Conservation (phyloP, 1,284 basidiomycete genomes). For the Malassezia arunalokei region DNA sequence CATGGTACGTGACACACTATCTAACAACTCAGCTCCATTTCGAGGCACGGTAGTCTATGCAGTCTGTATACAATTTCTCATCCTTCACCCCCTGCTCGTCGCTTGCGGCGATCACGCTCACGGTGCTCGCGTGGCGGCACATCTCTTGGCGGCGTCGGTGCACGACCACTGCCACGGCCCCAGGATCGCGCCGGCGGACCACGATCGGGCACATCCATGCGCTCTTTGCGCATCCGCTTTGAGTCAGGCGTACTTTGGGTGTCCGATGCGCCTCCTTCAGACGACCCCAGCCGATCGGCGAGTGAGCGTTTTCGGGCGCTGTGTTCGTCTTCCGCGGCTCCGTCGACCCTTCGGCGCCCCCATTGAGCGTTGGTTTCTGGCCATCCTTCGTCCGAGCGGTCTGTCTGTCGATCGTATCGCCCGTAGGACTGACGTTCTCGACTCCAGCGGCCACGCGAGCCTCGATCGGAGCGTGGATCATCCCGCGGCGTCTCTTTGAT, state of each 20-base stretch:
- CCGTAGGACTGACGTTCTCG: not conserved
- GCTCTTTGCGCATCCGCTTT: constrained; percentile 10
- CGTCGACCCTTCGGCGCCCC: constrained; percentile 6
- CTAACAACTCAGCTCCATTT: constrained; percentile 18
- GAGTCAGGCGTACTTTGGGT: constrained; percentile 2
- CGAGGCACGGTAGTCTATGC: constrained; percentile 17
- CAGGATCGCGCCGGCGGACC: constrained; percentile 2
- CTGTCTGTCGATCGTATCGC: not conserved
- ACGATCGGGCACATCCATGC: not conserved
- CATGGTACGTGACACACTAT: constrained; percentile 56
- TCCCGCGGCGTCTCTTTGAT: not conserved
- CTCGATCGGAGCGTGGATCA: not conserved
- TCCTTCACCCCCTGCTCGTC: constrained; percentile 14
- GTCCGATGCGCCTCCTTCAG: not conserved
- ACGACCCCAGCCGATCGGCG: constrained; percentile 8
- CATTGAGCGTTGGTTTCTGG: constrained; percentile 1
- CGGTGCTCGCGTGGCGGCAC: constrained; percentile 5
- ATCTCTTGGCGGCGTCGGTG: not conserved
- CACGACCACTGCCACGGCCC: not conserved
- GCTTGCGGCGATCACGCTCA: constrained; percentile 13
- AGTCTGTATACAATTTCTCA: not conserved
- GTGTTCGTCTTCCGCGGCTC: constrained; percentile 2
- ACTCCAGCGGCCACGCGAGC: not conserved
- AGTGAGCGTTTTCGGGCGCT: constrained; percentile 12
- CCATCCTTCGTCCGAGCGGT: not conserved